Conservation (phyloP, 805 yeast species). For the Ogataea dorogensis region DNA sequence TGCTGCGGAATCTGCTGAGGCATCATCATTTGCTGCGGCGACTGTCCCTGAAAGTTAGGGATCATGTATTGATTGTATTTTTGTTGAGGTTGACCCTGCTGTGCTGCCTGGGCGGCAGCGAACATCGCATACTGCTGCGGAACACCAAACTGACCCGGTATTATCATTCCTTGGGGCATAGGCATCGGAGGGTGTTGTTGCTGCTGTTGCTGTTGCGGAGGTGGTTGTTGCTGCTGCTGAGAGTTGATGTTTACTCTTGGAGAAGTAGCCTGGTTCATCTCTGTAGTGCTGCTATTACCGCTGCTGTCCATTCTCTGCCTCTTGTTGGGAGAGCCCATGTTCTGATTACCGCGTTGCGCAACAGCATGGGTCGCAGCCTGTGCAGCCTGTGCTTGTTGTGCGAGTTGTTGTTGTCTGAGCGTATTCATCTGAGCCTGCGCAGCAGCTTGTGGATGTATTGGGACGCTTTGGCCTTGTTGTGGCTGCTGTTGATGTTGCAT, state of each 20-base stretch:
- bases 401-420: conserved; percentile 27
- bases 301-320: conserved; percentile 25
- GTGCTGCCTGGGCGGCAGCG: conserved; percentile 27
- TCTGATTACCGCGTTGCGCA: conserved; percentile 16
- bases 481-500: conserved; percentile 16
- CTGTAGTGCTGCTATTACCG: conserved; percentile 13
- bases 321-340: conserved; percentile 26
- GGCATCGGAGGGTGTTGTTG: conserved; percentile 24
- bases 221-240: conserved; percentile 18
- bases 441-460: conserved; percentile 26
- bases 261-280: conserved; percentile 16
- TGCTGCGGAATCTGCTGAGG: conserved; percentile 21
- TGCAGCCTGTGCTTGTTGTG: conserved; percentile 22
- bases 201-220: conserved; percentile 9
- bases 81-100: conserved; percentile 21
- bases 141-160: conserved; percentile 30
- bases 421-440: conserved; percentile 31
- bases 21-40: conserved; percentile 25
- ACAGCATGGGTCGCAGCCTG: conserved; percentile 28
- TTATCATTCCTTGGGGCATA: conserved; percentile 32
- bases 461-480: conserved; percentile 19
- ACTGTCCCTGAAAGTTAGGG: conserved; percentile 31
- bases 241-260: conserved; percentile 12
- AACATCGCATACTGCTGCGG: conserved; percentile 32
- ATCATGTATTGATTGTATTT: conserved; percentile 26